phyloP scores from a whole-genome alignment of 2,329 filamentous ascomycete species.

The Aureobasidium sp. region DNA sequence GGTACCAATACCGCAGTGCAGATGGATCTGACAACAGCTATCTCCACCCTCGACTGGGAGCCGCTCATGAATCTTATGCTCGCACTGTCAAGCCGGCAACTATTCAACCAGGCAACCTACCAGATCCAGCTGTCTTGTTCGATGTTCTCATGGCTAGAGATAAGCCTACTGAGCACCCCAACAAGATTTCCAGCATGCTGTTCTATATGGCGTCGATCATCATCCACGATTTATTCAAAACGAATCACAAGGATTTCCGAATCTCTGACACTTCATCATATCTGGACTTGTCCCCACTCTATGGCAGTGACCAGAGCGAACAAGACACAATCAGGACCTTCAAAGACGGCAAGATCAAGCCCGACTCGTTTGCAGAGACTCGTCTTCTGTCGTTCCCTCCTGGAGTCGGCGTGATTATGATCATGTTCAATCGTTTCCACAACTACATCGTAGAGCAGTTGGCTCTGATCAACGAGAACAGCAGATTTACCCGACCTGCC shows the following conservation, averaged over 20 bases:
- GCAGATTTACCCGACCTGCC: slow-evolving; percentile 65
- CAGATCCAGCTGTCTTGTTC: slow-evolving; percentile 59
- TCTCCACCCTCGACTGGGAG: slow-evolving; percentile 54
- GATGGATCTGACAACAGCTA: slow-evolving; percentile 50
- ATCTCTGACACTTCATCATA: slow-evolving; percentile 65
- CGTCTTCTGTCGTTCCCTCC: slow-evolving; percentile 59
- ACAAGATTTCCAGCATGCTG: slow-evolving; percentile 64
- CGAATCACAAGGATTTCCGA: slow-evolving; percentile 53
- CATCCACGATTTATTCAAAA: slow-evolving; percentile 56
- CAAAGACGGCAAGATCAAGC: slow-evolving; percentile 60
- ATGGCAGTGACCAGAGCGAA: slow-evolving; percentile 60
- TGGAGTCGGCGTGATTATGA: slow-evolving; percentile 58
- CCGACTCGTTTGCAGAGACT: slow-evolving; percentile 60
- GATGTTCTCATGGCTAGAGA: slow-evolving; percentile 58
- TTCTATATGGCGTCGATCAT: slow-evolving; percentile 67
- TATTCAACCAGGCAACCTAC: slow-evolving; percentile 51
- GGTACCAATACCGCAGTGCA: slow-evolving; percentile 40
- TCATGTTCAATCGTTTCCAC: slow-evolving; percentile 69
- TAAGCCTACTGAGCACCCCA: slow-evolving; percentile 56
- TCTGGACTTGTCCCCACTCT: slow-evolving; percentile 63
- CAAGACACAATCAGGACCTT: slow-evolving; percentile 58
- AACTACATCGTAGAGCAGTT: slow-evolving; percentile 76
- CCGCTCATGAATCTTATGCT: slow-evolving; percentile 59
- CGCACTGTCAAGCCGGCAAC: slow-evolving; percentile 53
- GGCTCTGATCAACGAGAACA: slow-evolving; percentile 76